These are phyloP conservation scores for Eucalyptus camaldulensis DNA, from an alignment of 345 rosid genomes.

Conservation along the genomic window DNA sequence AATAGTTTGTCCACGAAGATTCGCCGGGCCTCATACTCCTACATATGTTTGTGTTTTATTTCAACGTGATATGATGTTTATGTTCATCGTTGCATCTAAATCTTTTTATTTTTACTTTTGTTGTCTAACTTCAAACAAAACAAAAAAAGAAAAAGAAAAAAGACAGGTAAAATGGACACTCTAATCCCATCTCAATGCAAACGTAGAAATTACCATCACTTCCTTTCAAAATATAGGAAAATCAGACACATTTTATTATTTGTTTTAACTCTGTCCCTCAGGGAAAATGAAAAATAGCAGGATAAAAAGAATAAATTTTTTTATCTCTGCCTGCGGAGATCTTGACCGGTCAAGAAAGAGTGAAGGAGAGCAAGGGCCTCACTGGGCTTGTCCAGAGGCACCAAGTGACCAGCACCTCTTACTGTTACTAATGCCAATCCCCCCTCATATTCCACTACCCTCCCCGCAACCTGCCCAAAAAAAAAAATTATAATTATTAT, in stretches of 20 bases:
- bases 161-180: not conserved
- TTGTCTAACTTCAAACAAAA: not conserved
- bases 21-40: not conserved
- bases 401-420: conserved; percentile 61
- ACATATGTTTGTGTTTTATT: not conserved
- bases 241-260: no score
- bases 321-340: not conserved
- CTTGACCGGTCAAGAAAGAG: conserved; percentile 17
- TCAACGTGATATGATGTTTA: not conserved
- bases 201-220: no score
- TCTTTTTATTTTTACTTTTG: accelerated
- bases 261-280: not conserved
- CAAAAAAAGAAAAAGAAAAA: not conserved
- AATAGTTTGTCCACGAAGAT: not conserved
- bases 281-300: not conserved
- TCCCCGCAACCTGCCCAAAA: conserved; percentile 40
- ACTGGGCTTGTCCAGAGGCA: conserved; percentile 38
- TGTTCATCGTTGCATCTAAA: not conserved
- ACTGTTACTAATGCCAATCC: conserved; percentile 41
- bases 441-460: conserved; percentile 26
- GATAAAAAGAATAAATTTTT: not conserved
- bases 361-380: conserved; percentile 32
- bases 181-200: not conserved
- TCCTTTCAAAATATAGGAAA: no score
- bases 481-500: no score